Conservation (phyloP, 129 eudicot genomes). For the Centrapalus pauciflorus region DNA sequence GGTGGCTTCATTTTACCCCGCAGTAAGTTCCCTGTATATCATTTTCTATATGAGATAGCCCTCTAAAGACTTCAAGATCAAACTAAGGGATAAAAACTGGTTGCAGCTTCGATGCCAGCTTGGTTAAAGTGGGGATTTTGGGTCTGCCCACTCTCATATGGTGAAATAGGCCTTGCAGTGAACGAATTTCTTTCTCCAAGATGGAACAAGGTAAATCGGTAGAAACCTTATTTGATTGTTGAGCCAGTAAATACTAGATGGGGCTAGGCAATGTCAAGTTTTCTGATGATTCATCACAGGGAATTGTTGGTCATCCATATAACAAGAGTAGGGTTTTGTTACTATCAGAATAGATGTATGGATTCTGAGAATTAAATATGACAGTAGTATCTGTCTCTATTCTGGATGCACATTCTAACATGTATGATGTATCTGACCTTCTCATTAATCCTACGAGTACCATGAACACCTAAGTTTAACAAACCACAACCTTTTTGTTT, state of each 20-base stretch:
- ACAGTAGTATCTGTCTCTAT: neutral
- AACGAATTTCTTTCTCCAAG: constrained; percentile 63
- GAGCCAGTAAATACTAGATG: too few relatives aligned
- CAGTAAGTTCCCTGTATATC: constrained; percentile 29
- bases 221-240: neutral
- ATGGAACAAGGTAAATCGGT: constrained; percentile 48
- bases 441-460: too few relatives aligned
- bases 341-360: neutral
- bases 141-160: constrained; percentile 51
- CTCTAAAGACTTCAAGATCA: neutral
- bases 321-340: neutral
- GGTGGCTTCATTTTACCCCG: constrained; percentile 67
- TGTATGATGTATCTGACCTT: too few relatives aligned
- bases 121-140: constrained; percentile 70
- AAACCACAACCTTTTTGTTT: too few relatives aligned
- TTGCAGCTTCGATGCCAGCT: constrained; percentile 50
- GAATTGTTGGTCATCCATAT: neutral
- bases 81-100: neutral
- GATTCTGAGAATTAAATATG: neutral
- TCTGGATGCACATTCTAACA: neutral
- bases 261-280: too few relatives aligned
- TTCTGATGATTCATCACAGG: neutral
- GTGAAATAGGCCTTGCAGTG: constrained; percentile 51
- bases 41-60: constrained; percentile 1
- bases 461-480: too few relatives aligned